Conservation (phyloP, 257 asterid species). For the Solanum ahanhuiri region DNA sequence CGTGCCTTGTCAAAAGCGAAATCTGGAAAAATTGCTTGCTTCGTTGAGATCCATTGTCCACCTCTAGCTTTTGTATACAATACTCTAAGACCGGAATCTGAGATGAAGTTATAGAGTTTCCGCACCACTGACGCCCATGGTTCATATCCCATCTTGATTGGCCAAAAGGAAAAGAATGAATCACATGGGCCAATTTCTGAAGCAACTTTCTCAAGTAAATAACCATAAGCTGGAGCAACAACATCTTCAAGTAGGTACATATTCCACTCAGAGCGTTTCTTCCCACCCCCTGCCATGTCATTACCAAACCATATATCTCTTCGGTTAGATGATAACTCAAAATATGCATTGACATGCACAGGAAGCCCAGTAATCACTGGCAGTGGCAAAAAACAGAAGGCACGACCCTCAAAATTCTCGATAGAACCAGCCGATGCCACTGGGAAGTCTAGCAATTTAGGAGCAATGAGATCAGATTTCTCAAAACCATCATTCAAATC, state of each 20-base stretch:
- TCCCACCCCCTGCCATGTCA: constrained; percentile 99
- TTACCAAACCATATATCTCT: constrained; percentile 97
- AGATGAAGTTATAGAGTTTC: constrained; percentile 56
- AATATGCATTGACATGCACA: constrained; percentile 84
- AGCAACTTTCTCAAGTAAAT: constrained; percentile 72
- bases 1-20: constrained; percentile 55
- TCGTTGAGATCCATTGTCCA: constrained; percentile 88
- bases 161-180: constrained; percentile 78
- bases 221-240: constrained; percentile 90
- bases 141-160: constrained; percentile 53
- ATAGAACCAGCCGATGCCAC: constrained; percentile 22
- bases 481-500: constrained; percentile 18
- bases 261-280: constrained; percentile 94
- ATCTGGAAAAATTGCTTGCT: constrained; percentile 90
- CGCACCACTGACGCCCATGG: constrained; percentile 85
- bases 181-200: constrained; percentile 76
- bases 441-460: constrained; percentile 39
- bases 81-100: constrained; percentile 62
- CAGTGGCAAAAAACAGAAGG: constrained; percentile 91
- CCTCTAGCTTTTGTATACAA: constrained; percentile 81
- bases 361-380: constrained; percentile 88
- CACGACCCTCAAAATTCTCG: constrained; percentile 71
- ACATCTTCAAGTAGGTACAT: constrained; percentile 81
- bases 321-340: constrained; percentile 92
- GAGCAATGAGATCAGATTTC: constrained; percentile 21